Percentiles rank a stretch among this genome's conserved stretches.
Conservation (phyloP, 2,329 filamentous ascomycete species). For the Claviceps cyperi region DNA sequence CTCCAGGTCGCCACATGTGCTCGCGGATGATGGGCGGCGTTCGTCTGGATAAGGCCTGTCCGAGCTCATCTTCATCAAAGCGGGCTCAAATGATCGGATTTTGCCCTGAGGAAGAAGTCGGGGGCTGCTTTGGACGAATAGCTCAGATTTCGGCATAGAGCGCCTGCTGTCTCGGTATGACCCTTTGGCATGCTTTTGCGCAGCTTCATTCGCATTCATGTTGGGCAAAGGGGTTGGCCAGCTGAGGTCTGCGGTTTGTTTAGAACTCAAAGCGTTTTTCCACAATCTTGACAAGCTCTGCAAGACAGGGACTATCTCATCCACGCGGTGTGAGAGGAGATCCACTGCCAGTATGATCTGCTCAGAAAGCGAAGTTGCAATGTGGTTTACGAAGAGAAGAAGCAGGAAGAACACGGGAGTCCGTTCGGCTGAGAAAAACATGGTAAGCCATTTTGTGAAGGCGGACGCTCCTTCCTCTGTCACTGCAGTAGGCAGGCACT, state of each 20-base stretch:
- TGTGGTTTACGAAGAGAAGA: background rate
- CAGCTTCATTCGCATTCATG: background rate
- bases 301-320: background rate
- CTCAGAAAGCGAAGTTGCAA: background rate
- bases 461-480: background rate
- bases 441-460: background rate
- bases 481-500: background rate
- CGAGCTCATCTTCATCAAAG: background rate
- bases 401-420: background rate
- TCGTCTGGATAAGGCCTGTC: background rate
- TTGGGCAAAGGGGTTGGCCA: background rate
- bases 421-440: no score
- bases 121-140: background rate
- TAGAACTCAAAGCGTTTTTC: background rate
- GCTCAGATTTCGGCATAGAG: background rate
- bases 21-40: constrained; percentile 9
- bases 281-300: background rate
- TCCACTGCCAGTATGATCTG: background rate
- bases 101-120: background rate
- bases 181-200: background rate
- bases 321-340: background rate
- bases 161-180: background rate
- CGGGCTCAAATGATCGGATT: background rate
- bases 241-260: background rate
- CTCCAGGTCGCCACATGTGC: constrained; percentile 20